Percentiles rank a stretch among this genome's conserved stretches.
Conservation (phyloP, 75 land plant species). For the Picea sitchensis region DNA sequence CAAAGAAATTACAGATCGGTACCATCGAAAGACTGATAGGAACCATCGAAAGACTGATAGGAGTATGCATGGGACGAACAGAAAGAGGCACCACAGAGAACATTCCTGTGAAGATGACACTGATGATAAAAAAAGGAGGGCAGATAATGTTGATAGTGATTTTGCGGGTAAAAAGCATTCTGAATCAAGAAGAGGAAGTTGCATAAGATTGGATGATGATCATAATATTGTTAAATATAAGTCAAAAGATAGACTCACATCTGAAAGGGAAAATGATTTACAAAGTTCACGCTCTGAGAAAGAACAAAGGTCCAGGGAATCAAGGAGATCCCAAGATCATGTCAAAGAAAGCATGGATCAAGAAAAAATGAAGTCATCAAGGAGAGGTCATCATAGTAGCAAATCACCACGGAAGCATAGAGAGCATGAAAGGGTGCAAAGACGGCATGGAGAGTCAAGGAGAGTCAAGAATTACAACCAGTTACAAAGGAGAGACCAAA, state of each 20-base stretch:
- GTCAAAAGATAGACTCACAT: neutral
- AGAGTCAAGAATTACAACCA: neutral
- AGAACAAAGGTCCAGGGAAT: neutral
- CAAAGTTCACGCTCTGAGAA: neutral
- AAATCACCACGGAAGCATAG: neutral
- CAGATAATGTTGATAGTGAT: neutral
- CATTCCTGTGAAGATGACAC: neutral
- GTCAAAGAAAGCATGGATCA: neutral
- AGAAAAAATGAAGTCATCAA: slow-evolving; percentile 4
- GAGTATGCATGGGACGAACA: neutral
- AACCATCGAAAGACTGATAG: too few species aligned
- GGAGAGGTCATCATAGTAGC: neutral
- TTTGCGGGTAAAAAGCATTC: neutral
- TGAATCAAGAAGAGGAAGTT: slow-evolving; percentile 3
- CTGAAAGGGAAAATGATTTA: neutral
- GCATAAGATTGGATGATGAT: neutral
- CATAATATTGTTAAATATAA: neutral
- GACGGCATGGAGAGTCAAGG: neutral
- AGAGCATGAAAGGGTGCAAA: neutral
- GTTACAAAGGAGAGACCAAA: neutral
- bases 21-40: too few species aligned
- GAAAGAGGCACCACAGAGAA: neutral
- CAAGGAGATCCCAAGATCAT: neutral
- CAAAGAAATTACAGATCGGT: neutral
- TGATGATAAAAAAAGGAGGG: neutral